Evolutionary conservation across 371 early-diverging fungal species (phyloP), one percentile per base, ranked within the genome.

Genomic region (Rhizomucor pusillus): DNA sequence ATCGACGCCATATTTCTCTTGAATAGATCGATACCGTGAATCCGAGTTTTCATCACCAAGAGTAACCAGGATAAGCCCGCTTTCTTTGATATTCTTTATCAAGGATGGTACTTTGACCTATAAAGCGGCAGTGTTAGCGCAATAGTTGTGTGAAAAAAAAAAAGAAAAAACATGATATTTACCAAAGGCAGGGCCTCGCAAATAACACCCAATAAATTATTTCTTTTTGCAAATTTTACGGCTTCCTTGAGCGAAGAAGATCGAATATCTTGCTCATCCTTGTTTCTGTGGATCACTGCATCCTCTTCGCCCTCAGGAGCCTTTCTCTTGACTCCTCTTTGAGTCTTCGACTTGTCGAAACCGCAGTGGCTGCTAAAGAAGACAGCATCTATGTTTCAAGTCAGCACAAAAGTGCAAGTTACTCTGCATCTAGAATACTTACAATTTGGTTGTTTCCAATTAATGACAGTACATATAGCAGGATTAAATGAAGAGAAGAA

Each of bases 371-470:
- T 89, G 59, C 80, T 79, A 69, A 92, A 92, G 66, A 94, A 94
- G 18, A 94, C 94, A 43, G 92, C 91, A 68, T 90, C 87, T 87
- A 66, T 1, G 13, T 29, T 34, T 12, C 44, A 19, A 22, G 13
- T 18, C 34, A 10, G 13, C 22, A 25, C 18, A 44, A n/a, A 14
- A 16, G 37, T 14, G 22, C 16, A 1, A n/a, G n/a, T n/a, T 24
- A n/a, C 36, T 18, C 18, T 41, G 41, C 41, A 12, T 13, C 20
- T 37, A 22, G 19, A 35, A 29, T 34, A 77, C 85, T 70, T 73
- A 89, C 84, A 97, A 67, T 96, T 95, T 34, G 97, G 96, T 63
- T 97, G 98, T 69, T 97, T 97, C 97, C 95, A 95, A 69, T 92
- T 97, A 45, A 95, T 70, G 5, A 92, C 89, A 36, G 90, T 90